Base-by-base conservation (phyloP, 2,329 filamentous ascomycete genomes). In the Fusarium brachygibbosum region DNA sequence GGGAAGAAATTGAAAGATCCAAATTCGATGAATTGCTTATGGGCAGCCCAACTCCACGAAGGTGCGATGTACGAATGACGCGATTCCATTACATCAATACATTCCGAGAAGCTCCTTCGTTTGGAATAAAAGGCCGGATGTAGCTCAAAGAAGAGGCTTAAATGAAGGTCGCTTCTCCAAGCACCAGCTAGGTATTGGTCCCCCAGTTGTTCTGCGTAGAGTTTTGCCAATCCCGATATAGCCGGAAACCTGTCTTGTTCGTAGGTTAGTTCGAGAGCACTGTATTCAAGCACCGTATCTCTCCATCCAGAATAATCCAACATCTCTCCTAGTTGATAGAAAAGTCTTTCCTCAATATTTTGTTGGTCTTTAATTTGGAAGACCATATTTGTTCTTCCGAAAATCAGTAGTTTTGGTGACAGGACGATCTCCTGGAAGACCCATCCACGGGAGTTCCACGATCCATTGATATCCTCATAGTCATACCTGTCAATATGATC, bases 221-320 rank as follows among this genome's bases (percentile, higher is more conserved):
- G 6, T 4, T 10, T 31, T 16, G 42, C 42, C 6, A 45, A 6
- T 9, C 42, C 42, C 0, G 25, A 45, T 31, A 45, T 45, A 11
- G 42, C 42, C 8, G 42, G 42, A 31, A 45, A 10, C 4, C 0
- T 45, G 7, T 45, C 42, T 10, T 19, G 19, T 4, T 21, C 3
- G 6, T 19, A 45, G 6, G 42, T 19, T 4, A 45, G 13, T 4
- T 14, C 8, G 0, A 0, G 6, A 0, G 2, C 0, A 21, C 42
- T 19, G 6, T 45, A 45, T 0, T 0, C 0, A 11, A 0, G 0
- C 11, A 45, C 42, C 11, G 31, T 5, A 5, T 5, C 0, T 9
- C 25, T 31, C 42, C 42, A 45, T 19, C 3, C 16, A 1, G 9
- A 8, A 42, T 28, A 17, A 28, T 28, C 21, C 13, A 17, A 6